These are phyloP conservation scores for Epipyxis sp. DNA, from an alignment of 108 stramenopile species.

Conservation along the genomic window DNA sequence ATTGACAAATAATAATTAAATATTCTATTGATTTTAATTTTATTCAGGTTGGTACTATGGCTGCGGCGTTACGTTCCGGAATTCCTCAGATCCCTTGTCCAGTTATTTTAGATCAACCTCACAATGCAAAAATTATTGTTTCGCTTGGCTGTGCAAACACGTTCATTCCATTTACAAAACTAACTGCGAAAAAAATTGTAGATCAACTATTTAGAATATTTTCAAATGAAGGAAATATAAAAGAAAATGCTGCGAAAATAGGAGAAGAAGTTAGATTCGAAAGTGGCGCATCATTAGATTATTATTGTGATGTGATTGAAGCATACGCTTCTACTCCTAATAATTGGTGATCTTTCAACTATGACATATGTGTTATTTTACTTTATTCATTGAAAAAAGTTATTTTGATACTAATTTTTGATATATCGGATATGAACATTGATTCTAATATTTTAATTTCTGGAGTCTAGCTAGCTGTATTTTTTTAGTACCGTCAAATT, in stretches of 20 bases:
- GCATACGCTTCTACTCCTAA: no score
- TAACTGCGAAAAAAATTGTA: neutral
- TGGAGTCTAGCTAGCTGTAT: no score
- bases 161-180: neutral
- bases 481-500: no score
- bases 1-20: neutral
- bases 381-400: no score
- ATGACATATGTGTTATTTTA: no score
- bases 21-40: neutral
- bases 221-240: neutral
- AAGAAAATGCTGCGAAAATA: neutral
- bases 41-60: slow-evolving; percentile 1
- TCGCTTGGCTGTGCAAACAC: neutral
- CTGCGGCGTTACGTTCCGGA: slow-evolving; percentile 1
- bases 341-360: no score
- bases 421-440: no score
- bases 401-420: no score
- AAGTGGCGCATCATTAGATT: neutral
- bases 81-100: slow-evolving; percentile 11
- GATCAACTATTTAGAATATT: neutral
- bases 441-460: no score
- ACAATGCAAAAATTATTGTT: neutral
- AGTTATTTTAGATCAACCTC: slow-evolving; percentile 1
- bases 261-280: neutral
- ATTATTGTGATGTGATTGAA: neutral